Evolutionary conservation across 2,329 filamentous ascomycete species (phyloP).

Genomic region (Hymenoscyphus repandus): DNA sequence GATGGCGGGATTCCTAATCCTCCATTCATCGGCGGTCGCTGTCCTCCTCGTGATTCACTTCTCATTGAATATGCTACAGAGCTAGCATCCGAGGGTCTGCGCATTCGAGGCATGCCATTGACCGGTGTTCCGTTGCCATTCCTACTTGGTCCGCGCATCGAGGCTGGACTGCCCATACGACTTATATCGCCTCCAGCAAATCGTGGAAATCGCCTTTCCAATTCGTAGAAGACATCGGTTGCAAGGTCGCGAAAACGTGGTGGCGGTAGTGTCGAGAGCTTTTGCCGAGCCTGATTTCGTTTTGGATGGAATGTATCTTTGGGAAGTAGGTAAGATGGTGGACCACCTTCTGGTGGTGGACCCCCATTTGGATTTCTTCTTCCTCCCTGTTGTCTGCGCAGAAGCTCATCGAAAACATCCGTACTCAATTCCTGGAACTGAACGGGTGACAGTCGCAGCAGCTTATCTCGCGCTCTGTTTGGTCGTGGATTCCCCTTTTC

Average conservation of each 20-base stretch:
- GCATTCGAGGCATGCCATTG: constrained; percentile 49
- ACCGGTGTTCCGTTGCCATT: constrained; percentile 54
- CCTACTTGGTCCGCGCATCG: constrained; percentile 54
- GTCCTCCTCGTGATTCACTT: constrained; percentile 31
- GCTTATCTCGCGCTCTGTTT: constrained; percentile 90
- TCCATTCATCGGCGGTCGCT: constrained; percentile 37
- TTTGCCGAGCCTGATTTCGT: constrained; percentile 94
- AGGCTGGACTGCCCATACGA: constrained; percentile 64
- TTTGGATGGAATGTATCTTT: constrained; percentile 91
- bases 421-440: constrained; percentile 98
- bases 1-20: constrained; percentile 51
- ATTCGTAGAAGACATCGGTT: constrained; percentile 92
- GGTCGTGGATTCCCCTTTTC: constrained; percentile 69
- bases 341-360: constrained; percentile 38
- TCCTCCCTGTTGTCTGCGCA: constrained; percentile 71
- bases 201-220: constrained; percentile 82
- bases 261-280: constrained; percentile 81
- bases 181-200: constrained; percentile 68
- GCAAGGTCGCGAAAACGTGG: constrained; percentile 86
- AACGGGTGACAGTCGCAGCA: constrained; percentile 79
- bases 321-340: constrained; percentile 74
- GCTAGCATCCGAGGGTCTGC: constrained; percentile 50
- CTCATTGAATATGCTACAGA: constrained; percentile 41
- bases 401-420: constrained; percentile 92
- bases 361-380: constrained; percentile 48